These are phyloP conservation scores for Usnea hakonensis DNA, from an alignment of 495 filamentous ascomycete genomes.

Conservation along the genomic window DNA sequence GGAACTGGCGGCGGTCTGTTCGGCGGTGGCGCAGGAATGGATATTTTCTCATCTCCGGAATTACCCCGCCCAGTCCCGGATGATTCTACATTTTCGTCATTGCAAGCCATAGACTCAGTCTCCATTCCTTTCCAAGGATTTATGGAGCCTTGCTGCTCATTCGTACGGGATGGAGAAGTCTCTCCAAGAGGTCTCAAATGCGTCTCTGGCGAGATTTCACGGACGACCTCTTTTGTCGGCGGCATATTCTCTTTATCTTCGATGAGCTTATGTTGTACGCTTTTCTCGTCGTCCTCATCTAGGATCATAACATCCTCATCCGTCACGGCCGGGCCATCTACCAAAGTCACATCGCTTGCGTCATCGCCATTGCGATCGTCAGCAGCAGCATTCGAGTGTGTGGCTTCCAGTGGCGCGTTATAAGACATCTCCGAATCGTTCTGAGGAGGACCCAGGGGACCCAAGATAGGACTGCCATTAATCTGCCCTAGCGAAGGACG, in stretches of 20 bases:
- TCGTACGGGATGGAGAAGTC: constrained; percentile 17
- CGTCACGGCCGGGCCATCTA: constrained; percentile 31
- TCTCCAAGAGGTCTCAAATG: constrained; percentile 16
- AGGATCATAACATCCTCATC: constrained; percentile 41
- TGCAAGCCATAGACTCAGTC: background rate
- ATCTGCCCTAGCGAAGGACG: constrained; percentile 45
- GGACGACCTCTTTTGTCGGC: constrained; percentile 18
- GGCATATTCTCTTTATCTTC: constrained; percentile 42
- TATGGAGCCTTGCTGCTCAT: constrained; percentile 16
- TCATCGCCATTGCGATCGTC: constrained; percentile 27
- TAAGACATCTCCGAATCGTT: constrained; percentile 25
- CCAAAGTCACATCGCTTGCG: constrained; percentile 46
- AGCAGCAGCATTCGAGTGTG: constrained; percentile 28
- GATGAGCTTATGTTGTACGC: constrained; percentile 13
- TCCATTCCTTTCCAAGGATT: constrained; percentile 13
- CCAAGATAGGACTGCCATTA: constrained; percentile 43
- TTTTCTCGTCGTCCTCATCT: constrained; percentile 22
- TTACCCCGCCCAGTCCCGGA: constrained; percentile 17
- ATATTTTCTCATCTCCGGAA: background rate
- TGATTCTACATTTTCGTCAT: constrained; percentile 8
- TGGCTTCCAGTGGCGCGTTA: constrained; percentile 20
- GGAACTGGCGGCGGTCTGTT: constrained; percentile 40
- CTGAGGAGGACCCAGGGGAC: constrained; percentile 40
- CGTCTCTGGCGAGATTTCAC: constrained; percentile 16
- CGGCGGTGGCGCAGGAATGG: constrained; percentile 14